Evolutionary conservation across 352 stramenopile species (phyloP).

Genomic region (Phytophthora litchii): DNA sequence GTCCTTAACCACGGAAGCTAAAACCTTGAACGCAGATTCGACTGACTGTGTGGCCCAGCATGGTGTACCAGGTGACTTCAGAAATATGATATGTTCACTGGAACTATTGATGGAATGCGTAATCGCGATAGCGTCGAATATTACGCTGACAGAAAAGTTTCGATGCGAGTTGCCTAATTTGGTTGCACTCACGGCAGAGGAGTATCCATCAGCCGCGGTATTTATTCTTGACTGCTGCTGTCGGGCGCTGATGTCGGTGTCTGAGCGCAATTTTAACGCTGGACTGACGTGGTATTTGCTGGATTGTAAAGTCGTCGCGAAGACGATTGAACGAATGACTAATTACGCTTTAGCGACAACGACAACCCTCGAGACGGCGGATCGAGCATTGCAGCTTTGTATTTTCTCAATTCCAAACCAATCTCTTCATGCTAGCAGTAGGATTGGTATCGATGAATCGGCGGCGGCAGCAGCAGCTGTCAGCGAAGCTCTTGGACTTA

Average conservation of each 20-base stretch:
- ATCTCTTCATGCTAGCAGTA: slow-evolving; percentile 3
- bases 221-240: slow-evolving; percentile 58
- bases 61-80: slow-evolving; percentile 1
- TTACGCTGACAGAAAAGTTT: slow-evolving; percentile 62
- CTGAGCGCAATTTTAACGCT: slow-evolving; percentile 73
- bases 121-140: slow-evolving; percentile 55
- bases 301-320: slow-evolving; percentile 59
- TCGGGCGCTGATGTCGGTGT: slow-evolving; percentile 49
- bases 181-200: slow-evolving; percentile 60
- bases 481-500: slow-evolving; percentile 69
- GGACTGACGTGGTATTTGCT: slow-evolving; percentile 80
- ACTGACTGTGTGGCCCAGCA: background rate
- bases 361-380: slow-evolving; percentile 40
- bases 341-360: slow-evolving; percentile 40
- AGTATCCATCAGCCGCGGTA: slow-evolving; percentile 54
- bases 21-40: background rate
- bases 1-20: background rate
- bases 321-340: slow-evolving; percentile 51
- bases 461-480: slow-evolving; percentile 58
- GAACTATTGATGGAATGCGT: slow-evolving; percentile 70
- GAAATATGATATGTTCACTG: slow-evolving; percentile 42
- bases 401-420: background rate
- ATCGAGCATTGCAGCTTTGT: slow-evolving; percentile 35
- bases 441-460: slow-evolving; percentile 17
- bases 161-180: slow-evolving; percentile 76